phyloP scores from a whole-genome alignment of 495 filamentous ascomycete genomes.

The Aspergillus indologenus region DNA sequence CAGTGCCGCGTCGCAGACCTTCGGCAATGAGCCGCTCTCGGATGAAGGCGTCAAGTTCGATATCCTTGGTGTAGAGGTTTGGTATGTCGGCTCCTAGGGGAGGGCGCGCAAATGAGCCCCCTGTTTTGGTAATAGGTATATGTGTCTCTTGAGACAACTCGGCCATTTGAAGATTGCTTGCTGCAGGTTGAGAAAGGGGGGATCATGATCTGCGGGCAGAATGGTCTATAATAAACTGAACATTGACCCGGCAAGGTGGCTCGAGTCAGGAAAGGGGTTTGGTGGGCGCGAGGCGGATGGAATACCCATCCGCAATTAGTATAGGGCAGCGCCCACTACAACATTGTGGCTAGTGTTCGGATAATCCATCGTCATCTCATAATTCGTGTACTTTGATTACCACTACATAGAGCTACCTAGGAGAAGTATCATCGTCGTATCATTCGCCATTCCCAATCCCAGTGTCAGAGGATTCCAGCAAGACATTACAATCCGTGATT shows the following conservation, averaged over 20 bases:
- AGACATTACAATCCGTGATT: constrained; percentile 12
- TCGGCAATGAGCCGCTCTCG: constrained; percentile 93
- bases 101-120: background rate
- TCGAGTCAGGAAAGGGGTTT: background rate
- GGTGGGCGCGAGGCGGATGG: no score
- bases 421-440: background rate
- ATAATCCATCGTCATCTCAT: background rate
- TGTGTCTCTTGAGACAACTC: background rate
- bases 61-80: constrained; percentile 85
- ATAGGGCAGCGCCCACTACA: background rate
- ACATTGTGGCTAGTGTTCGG: background rate
- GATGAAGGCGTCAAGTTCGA: constrained; percentile 93
- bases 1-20: constrained; percentile 77
- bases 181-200: background rate
- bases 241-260: background rate
- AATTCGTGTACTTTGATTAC: constrained; percentile 19
- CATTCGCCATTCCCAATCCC: constrained; percentile 3
- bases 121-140: background rate
- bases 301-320: background rate
- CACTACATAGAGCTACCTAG: constrained; percentile 9
- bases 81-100: constrained; percentile 61
- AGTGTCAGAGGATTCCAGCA: constrained; percentile 3
- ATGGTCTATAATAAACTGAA: constrained; percentile 1
- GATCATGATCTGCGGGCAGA: constrained; percentile 6
- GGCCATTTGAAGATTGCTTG: background rate